Conservation (phyloP, 192 early-diverging fungal species). For the Coemansia sp. region DNA sequence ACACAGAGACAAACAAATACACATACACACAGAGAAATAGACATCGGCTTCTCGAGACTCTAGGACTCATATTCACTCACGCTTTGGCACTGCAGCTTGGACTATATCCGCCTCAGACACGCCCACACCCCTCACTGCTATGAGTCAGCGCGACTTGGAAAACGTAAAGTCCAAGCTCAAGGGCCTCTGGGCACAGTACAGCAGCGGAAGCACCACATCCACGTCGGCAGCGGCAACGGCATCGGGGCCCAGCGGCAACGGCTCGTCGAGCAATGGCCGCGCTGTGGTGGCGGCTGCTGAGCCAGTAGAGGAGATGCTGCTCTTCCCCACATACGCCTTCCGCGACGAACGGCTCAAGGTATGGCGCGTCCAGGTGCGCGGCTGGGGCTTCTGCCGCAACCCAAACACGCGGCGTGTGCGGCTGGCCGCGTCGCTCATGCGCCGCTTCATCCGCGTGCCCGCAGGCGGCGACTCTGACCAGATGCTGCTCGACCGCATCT, state of each 20-base stretch:
- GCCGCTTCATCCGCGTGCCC: conserved; percentile 31
- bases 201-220: neutral
- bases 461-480: conserved; percentile 27
- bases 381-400: conserved; percentile 44
- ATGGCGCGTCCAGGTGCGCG: conserved; percentile 47
- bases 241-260: neutral
- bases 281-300: too few relatives aligned
- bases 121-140: too few relatives aligned
- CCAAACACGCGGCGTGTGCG: conserved; percentile 27
- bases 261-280: too few relatives aligned
- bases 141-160: conserved; percentile 35
- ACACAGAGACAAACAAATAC: too few relatives aligned
- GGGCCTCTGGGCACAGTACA: conserved; percentile 35
- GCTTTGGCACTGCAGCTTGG: too few relatives aligned
- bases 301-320: conserved; percentile 32
- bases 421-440: conserved; percentile 28
- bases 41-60: too few relatives aligned
- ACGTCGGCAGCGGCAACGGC: neutral
- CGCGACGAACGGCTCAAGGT: conserved; percentile 48
- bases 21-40: too few relatives aligned
- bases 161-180: conserved; percentile 29
- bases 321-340: conserved; percentile 45
- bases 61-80: too few relatives aligned
- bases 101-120: too few relatives aligned
- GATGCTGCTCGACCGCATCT: conserved; percentile 35